Evolutionary conservation across 208 protist genomes (phyloP), one percentile per base, ranked within the genome.

Genomic region (Leishmania major): DNA sequence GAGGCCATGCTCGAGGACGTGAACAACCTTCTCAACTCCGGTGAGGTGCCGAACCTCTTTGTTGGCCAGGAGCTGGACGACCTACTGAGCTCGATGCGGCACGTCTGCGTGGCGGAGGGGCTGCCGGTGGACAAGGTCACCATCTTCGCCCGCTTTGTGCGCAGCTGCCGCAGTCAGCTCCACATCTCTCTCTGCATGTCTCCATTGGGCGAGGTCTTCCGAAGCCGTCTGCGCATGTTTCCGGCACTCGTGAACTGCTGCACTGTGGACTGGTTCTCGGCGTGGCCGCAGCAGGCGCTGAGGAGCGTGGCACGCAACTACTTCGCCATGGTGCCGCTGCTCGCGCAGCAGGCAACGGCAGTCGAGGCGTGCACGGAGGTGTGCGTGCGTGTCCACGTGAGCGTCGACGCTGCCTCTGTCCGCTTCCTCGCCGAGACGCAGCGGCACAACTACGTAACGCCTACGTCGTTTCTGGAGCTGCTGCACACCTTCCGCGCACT

Each of bases 181-280:
- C 99, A 99, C 89, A 95, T 99, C 55, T 93, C 98, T 3, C 90
- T 99, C 74, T 99, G 96, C 85, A 99, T 99, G 97, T 99, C 97
- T 6, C 99, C 99, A 15, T 87, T 99, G 35, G 98, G 98, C 82
- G 98, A 99, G 83, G 81, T 91, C 6, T 99, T 99, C 92, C 92
- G 98, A 49, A 96, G 85, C 51, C 91, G 99, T 45, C 93, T 99
- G 19, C 94, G 99, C 79, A 99, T 99, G 95, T 99, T 99, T 88
- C 99, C 99, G 7, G 98, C 99, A 5, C 88, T 99, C 8, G 98
- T 99, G 60, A 99, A 99, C 85, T 99, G 98, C 90, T 99, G 98
- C 85, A 99, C 99, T 1, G 99, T 99, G 84, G 99, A 99, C 86
- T 99, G 99, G 99, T 99, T 99, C 87, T 92, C 93, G 22, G 94